Percentiles rank a stretch among this genome's conserved stretches.
These are phyloP conservation scores for Neofusicoccum cordaticola DNA, from an alignment of 2,329 filamentous ascomycete genomes.

Conservation along the genomic window DNA sequence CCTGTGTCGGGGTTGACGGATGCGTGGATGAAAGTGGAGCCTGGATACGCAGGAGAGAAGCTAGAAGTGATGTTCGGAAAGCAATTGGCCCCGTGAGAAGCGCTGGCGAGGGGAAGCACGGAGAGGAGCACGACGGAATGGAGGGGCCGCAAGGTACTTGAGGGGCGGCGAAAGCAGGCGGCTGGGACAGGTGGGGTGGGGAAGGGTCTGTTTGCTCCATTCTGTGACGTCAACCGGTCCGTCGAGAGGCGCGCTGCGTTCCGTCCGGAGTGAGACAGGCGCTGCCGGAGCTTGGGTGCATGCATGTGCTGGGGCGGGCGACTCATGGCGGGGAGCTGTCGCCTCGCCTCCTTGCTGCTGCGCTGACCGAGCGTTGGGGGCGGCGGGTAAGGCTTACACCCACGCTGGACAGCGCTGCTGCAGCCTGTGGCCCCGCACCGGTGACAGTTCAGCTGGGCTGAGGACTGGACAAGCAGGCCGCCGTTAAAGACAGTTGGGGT, in stretches of 20 bases:
- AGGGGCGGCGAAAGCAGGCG: neutral
- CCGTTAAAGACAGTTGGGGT: neutral
- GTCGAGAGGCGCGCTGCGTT: neutral
- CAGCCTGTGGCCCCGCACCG: neutral
- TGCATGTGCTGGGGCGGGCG: neutral
- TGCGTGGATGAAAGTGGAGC: neutral
- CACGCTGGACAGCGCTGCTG: neutral
- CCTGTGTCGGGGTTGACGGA: neutral
- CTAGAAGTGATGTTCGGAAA: neutral
- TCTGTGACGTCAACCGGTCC: neutral
- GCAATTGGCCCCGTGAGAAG: conserved; percentile 1
- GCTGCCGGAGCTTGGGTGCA: neutral
- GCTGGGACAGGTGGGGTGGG: neutral
- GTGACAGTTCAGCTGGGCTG: conserved; percentile 6
- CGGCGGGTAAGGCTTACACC: conserved; percentile 1
- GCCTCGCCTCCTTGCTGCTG: neutral
- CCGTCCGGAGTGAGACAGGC: neutral
- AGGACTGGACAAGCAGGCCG: too few relatives aligned
- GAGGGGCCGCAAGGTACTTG: neutral
- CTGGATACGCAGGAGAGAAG: neutral
- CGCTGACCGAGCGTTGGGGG: neutral
- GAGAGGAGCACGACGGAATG: neutral
- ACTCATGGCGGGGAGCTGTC: neutral
- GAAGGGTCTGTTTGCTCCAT: neutral
- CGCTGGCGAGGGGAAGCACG: neutral